phyloP scores from a whole-genome alignment of 2,329 filamentous ascomycete genomes.

The Trichoderma guizhouense region DNA sequence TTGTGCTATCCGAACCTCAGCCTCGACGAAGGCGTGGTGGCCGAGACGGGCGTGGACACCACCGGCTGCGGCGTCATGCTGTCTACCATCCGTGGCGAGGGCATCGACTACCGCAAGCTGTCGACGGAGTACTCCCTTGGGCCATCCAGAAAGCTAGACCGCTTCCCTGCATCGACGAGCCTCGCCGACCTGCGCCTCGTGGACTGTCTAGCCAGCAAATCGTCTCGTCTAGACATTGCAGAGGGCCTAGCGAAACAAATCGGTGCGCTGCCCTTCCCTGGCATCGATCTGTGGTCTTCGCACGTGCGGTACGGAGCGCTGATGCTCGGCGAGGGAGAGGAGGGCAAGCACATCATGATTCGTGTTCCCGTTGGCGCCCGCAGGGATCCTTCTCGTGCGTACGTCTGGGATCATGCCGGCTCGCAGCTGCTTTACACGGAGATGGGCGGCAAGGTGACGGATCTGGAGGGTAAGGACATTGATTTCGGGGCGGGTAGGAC shows the following conservation, averaged over 20 bases:
- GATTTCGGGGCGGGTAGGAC: slow-evolving; percentile 37
- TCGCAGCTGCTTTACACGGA: slow-evolving; percentile 57
- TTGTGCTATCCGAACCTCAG: slow-evolving; percentile 59
- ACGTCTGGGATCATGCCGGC: slow-evolving; percentile 54
- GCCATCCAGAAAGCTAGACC: slow-evolving; percentile 18
- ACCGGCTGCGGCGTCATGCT: slow-evolving; percentile 37
- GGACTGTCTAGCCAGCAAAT: slow-evolving; percentile 32
- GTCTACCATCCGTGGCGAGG: slow-evolving; percentile 32
- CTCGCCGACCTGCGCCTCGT: slow-evolving; percentile 32
- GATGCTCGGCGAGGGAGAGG: slow-evolving; percentile 35
- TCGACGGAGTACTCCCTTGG: slow-evolving; percentile 10
- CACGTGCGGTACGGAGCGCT: slow-evolving; percentile 39
- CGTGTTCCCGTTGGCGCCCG: slow-evolving; percentile 27
- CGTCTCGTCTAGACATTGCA: slow-evolving; percentile 33
- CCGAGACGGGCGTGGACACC: slow-evolving; percentile 33
- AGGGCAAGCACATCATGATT: slow-evolving; percentile 26
- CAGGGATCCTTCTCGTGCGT: slow-evolving; percentile 24
- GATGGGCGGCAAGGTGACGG: slow-evolving; percentile 51
- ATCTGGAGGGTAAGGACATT: slow-evolving; percentile 38
- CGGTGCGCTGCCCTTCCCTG: slow-evolving; percentile 32
- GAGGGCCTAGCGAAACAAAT: slow-evolving; percentile 29
- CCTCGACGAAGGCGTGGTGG: slow-evolving; percentile 35
- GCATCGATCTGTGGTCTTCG: slow-evolving; percentile 39
- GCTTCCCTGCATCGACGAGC: slow-evolving; percentile 22
- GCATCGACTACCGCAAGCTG: slow-evolving; percentile 30